A percentile compares a stretch with the other conserved stretches of the same genome.
Conservation (phyloP, 768 basidiomycete genomes). For the Mycena haematopus region DNA sequence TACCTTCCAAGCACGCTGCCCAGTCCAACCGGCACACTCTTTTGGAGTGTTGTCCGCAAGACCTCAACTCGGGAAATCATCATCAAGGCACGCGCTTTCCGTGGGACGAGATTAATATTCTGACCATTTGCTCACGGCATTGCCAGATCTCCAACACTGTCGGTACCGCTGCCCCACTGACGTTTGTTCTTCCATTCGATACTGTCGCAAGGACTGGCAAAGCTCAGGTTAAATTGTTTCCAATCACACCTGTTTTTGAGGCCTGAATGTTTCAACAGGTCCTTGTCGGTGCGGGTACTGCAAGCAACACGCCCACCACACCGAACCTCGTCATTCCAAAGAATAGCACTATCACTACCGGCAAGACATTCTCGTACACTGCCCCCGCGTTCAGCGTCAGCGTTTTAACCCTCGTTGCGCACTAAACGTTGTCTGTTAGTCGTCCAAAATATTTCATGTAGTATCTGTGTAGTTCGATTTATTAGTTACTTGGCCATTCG, state of each 20-base stretch:
- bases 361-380: conserved; percentile 58
- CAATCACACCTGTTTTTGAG: background rate
- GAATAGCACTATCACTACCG: conserved; percentile 52
- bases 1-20: conserved; percentile 72
- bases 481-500: conserved; percentile 24
- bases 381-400: conserved; percentile 55
- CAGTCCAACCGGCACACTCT: conserved; percentile 49
- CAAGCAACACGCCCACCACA: conserved; percentile 61
- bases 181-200: conserved; percentile 61
- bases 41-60: conserved; percentile 65
- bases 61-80: conserved; percentile 49
- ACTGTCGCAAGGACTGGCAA: conserved; percentile 52
- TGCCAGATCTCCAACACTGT: conserved; percentile 61
- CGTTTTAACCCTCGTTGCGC: conserved; percentile 44
- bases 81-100: conserved; percentile 55
- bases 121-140: background rate
- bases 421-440: conserved; percentile 20
- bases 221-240: conserved; percentile 36
- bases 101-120: background rate
- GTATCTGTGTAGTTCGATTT: background rate
- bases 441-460: conserved; percentile 1
- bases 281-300: conserved; percentile 54
- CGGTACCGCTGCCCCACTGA: conserved; percentile 45
- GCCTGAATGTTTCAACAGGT: conserved; percentile 31
- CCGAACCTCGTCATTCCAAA: conserved; percentile 56